Base-by-base conservation (phyloP, 352 stramenopile genomes). In the Halophytophthora batemanensis region DNA sequence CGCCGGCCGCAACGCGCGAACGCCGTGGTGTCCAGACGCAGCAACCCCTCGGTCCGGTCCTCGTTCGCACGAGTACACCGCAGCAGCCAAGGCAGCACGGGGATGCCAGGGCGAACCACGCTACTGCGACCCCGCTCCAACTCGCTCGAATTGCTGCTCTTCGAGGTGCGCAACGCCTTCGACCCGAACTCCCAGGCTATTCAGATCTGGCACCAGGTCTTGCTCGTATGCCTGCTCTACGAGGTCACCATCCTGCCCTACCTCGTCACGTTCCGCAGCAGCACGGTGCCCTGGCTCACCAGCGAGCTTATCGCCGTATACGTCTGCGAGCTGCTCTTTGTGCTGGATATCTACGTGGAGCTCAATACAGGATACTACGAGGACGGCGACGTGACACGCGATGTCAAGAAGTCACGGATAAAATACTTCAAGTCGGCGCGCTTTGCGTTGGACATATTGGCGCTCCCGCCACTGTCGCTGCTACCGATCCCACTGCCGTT, bases 341-440 rank as follows among this genome's bases (percentile, higher is more conserved):
- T 74, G 1, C 50, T 48, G 3, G 78, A 89, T 40, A 47, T 89
- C 33, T 85, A 76, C 36, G 69, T 85, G 19, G 67, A 89, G 42
- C 61, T 89, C 31, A 82, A 90, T 41, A 90, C 60, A 15, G 78
- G 76, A 5, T 90, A 74, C 59, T 90, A 90, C 56, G 67, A 86
- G 34, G 71, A 65, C 25, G 79, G 76, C 25, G 76, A 86, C 36
- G 61, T 90, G n/a, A 73, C 65, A 1, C 53, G 65, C 6, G 74
- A 87, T 38, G 59, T 65, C 14, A 68, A 31, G 3, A 82, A 82
- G n/a, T 74, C 79, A 1, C 51, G 71, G 1, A 2, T 53, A 6
- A 77, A 76, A 44, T 90, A 90, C 45, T 12, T 86, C 23, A 69
- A 61, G 44, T 87, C 79, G n/a, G 42, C 39, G 13, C 53, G 68